These are phyloP conservation scores for Leptosphaerulina australis DNA, from an alignment of 2,329 filamentous ascomycete genomes.

Conservation along the genomic window DNA sequence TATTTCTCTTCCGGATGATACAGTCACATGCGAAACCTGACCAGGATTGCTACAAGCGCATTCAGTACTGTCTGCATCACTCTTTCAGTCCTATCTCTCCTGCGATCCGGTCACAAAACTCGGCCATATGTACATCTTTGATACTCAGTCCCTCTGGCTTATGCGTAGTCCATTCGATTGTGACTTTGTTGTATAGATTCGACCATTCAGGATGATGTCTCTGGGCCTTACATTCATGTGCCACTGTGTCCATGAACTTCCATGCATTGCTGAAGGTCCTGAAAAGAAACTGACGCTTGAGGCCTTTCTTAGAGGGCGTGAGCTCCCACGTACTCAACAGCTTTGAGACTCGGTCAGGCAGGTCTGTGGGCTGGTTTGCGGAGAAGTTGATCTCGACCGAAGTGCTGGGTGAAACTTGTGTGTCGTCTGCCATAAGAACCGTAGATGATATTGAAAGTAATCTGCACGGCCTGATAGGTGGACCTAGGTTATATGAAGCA, in stretches of 20 bases:
- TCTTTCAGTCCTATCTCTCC: constrained; percentile 36
- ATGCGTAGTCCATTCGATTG: constrained; percentile 47
- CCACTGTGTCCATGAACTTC: constrained; percentile 43
- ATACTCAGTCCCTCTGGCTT: constrained; percentile 42
- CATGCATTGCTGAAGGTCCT: constrained; percentile 40
- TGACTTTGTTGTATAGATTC: constrained; percentile 44
- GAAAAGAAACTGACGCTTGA: constrained; percentile 39
- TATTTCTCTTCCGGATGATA: too few species aligned
- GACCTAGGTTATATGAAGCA: constrained; percentile 1
- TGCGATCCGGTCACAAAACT: constrained; percentile 42
- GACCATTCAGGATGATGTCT: constrained; percentile 45
- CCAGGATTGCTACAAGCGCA: too few species aligned
- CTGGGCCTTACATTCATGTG: constrained; percentile 42
- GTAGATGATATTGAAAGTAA: constrained; percentile 1
- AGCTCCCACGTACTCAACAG: constrained; percentile 37
- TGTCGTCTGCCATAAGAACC: neutral
- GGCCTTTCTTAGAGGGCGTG: constrained; percentile 30
- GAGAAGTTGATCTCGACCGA: constrained; percentile 34
- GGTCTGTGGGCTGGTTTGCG: constrained; percentile 34
- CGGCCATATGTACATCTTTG: constrained; percentile 47
- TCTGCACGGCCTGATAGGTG: constrained; percentile 6
- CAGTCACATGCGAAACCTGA: too few species aligned
- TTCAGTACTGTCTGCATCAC: neutral
- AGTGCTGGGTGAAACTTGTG: neutral
- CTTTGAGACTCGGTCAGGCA: constrained; percentile 31